Conservation (phyloP, 2,329 filamentous ascomycete species). For the Nemania serpens region DNA sequence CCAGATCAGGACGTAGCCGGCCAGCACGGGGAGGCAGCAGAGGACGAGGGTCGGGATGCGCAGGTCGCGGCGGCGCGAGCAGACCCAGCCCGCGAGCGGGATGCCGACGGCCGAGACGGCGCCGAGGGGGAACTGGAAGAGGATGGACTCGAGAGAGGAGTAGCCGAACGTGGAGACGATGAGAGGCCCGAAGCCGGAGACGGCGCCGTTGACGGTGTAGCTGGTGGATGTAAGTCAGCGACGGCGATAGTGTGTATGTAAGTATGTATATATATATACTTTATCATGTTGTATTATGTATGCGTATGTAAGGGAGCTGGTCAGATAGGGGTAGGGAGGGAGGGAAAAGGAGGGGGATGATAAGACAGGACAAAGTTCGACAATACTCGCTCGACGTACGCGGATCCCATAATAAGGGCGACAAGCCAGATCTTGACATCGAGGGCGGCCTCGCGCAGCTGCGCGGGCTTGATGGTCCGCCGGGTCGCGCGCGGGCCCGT, state of each 20-base stretch:
- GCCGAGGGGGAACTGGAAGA: slow-evolving; percentile 77
- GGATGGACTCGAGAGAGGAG: slow-evolving; percentile 65
- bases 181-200: slow-evolving; percentile 71
- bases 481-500: slow-evolving; percentile 57
- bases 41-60: slow-evolving; percentile 67
- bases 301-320: too few relatives aligned
- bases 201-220: slow-evolving; percentile 71
- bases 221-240: background rate
- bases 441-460: slow-evolving; percentile 61
- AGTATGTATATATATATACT: too few relatives aligned
- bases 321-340: background rate
- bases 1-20: slow-evolving; percentile 77
- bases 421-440: slow-evolving; percentile 69
- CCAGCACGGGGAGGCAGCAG: slow-evolving; percentile 75
- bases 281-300: too few relatives aligned
- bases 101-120: slow-evolving; percentile 70
- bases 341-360: background rate
- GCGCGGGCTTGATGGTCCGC: slow-evolving; percentile 56
- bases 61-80: slow-evolving; percentile 63
- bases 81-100: slow-evolving; percentile 67
- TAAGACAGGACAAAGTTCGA: background rate
- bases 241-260: too few relatives aligned
- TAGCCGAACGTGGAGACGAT: slow-evolving; percentile 75
- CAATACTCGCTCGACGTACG: slow-evolving; percentile 41
- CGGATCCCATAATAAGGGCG: slow-evolving; percentile 70